These are phyloP conservation scores for Chrysoporthe deuterocubensis DNA, from an alignment of 2,329 filamentous ascomycete genomes.

Conservation along the genomic window DNA sequence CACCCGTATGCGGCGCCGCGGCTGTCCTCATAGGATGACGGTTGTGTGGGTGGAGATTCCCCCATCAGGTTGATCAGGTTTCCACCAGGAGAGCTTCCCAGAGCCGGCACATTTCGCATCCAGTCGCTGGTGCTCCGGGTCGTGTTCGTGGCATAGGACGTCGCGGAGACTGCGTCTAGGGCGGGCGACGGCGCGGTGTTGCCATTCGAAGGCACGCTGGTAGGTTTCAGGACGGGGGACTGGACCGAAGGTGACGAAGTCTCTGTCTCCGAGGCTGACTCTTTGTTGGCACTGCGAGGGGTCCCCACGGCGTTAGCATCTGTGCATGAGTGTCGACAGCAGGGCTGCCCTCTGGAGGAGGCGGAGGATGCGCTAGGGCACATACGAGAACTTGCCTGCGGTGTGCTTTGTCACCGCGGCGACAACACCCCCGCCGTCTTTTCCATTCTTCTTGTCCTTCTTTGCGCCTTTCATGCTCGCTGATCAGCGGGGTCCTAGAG, in stretches of 20 bases:
- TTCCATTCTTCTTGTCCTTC: constrained; percentile 60
- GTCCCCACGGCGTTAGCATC: constrained; percentile 29
- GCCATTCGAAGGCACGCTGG: constrained; percentile 45
- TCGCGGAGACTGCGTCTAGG: constrained; percentile 53
- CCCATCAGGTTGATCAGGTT: constrained; percentile 56
- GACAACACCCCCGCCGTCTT: constrained; percentile 56
- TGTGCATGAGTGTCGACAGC: constrained; percentile 33
- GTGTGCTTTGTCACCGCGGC: constrained; percentile 58
- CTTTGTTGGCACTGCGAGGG: constrained; percentile 39
- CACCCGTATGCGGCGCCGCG: constrained; percentile 49
- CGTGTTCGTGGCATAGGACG: constrained; percentile 53
- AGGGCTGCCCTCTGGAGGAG: constrained; percentile 19
- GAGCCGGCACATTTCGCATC: constrained; percentile 43
- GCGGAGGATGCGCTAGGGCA: constrained; percentile 34
- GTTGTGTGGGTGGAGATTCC: constrained; percentile 57
- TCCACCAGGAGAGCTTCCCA: constrained; percentile 54
- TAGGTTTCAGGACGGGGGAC: constrained; percentile 52
- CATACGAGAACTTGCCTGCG: constrained; percentile 57
- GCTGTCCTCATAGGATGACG: constrained; percentile 56
- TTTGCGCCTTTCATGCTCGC: constrained; percentile 44
- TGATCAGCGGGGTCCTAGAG: constrained; percentile 23
- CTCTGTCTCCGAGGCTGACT: constrained; percentile 46
- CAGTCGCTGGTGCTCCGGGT: constrained; percentile 54
- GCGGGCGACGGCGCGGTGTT: constrained; percentile 49
- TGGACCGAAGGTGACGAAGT: constrained; percentile 49